These are phyloP conservation scores for Trichoderma virens DNA, from an alignment of 495 filamentous ascomycete species.

Conservation along the genomic window DNA sequence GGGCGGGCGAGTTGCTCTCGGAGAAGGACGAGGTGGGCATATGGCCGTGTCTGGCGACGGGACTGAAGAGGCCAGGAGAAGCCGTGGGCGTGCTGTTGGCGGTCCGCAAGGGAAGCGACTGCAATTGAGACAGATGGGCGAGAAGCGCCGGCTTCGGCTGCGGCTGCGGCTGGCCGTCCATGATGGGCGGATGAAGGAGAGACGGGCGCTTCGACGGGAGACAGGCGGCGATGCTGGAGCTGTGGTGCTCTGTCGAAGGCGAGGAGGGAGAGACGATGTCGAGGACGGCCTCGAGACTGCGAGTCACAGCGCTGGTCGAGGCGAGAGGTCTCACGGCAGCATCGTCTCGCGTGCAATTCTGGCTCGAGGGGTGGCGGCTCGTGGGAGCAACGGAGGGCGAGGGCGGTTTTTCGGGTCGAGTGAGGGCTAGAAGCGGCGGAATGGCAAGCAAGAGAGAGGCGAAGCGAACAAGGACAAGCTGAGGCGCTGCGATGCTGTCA, in stretches of 20 bases:
- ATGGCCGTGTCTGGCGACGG: constrained; percentile 33
- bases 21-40: constrained; percentile 30
- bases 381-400: neutral
- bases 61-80: constrained; percentile 60
- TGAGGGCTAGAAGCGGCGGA: neutral
- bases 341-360: neutral
- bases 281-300: neutral
- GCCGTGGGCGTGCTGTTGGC: constrained; percentile 60
- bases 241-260: neutral
- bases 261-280: neutral
- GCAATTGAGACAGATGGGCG: constrained; percentile 1
- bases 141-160: constrained; percentile 1
- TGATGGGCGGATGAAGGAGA: neutral
- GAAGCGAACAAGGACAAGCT: neutral
- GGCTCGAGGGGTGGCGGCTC: neutral
- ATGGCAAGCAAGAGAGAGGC: neutral
- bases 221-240: neutral
- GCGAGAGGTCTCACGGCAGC: neutral
- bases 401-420: too few relatives aligned
- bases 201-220: neutral
- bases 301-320: neutral
- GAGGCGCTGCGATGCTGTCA: neutral
- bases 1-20: constrained; percentile 41
- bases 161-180: constrained; percentile 3
- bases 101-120: constrained; percentile 30